Percentiles rank a stretch among this genome's conserved stretches.
These are phyloP conservation scores for Selenicereus undatus DNA, from an alignment of 148 eudicot species.

Conservation along the genomic window DNA sequence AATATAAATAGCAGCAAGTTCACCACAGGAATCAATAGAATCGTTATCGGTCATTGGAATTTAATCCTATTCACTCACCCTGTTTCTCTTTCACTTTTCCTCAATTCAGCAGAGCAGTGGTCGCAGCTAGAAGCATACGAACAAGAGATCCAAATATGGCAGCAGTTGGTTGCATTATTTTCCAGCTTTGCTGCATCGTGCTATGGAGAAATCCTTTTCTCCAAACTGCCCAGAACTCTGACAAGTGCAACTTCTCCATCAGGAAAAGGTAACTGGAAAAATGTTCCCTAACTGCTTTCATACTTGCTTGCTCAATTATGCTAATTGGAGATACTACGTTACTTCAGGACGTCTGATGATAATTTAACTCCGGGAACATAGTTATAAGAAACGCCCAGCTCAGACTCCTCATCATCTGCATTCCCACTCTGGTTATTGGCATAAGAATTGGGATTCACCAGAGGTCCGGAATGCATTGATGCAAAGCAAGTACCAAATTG, in stretches of 20 bases:
- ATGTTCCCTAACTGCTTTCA: conserved; percentile 9
- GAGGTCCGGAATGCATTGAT: too few relatives aligned
- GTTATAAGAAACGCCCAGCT: not conserved
- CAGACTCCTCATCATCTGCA: not conserved
- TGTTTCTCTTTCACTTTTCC: not conserved
- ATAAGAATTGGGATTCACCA: too few relatives aligned
- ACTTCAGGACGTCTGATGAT: not conserved
- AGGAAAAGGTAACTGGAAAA: conserved; percentile 38
- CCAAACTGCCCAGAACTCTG: conserved; percentile 44
- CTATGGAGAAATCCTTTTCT: conserved; percentile 41
- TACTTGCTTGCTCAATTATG: not conserved
- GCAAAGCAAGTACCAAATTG: not conserved
- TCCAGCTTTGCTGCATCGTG: conserved; percentile 15
- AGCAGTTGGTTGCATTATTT: not conserved
- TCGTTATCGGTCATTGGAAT: not conserved
- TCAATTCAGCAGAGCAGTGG: not conserved
- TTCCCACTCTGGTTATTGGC: not conserved
- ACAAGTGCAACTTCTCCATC: conserved; percentile 32
- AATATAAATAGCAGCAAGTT: conserved; percentile 20
- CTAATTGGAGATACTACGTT: not conserved
- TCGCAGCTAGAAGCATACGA: not conserved
- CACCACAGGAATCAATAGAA: conserved; percentile 18
- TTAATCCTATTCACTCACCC: not conserved
- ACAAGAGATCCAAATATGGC: not conserved
- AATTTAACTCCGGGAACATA: not conserved